These are phyloP conservation scores for Clitopilus hobsonii DNA, from an alignment of 768 basidiomycete genomes.

Conservation along the genomic window DNA sequence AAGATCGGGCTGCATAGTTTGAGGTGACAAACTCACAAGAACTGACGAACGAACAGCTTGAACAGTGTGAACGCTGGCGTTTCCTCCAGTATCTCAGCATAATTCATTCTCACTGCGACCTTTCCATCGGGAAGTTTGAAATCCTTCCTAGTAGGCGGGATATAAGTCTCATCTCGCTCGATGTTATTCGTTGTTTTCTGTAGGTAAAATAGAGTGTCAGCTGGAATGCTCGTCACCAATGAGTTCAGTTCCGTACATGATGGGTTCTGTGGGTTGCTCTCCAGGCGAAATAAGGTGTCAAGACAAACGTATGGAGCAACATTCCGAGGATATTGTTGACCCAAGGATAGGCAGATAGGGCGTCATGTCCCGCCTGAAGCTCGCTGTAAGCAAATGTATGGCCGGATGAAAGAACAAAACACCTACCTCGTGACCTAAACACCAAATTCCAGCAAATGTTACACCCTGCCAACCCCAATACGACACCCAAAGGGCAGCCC, in stretches of 20 bases:
- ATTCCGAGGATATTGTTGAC: slow-evolving; percentile 38
- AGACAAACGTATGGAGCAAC: slow-evolving; percentile 37
- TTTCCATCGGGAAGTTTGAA: slow-evolving; percentile 39
- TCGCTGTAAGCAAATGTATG: neutral
- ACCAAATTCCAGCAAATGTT: slow-evolving; percentile 39
- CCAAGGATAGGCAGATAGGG: slow-evolving; percentile 33
- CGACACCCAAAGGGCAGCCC: slow-evolving; percentile 31
- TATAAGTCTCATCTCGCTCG: slow-evolving; percentile 71
- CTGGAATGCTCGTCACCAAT: neutral
- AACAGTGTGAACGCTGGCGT: slow-evolving; percentile 47
- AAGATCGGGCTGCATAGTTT: neutral
- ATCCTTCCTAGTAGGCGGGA: slow-evolving; percentile 41
- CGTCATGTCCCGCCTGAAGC: slow-evolving; percentile 43
- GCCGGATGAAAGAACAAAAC: too few relatives aligned
- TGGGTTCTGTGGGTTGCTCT: slow-evolving; percentile 57
- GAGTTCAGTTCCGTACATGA: slow-evolving; percentile 43
- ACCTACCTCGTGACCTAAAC: slow-evolving; percentile 44
- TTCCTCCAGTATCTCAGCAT: slow-evolving; percentile 43
- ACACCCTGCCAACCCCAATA: slow-evolving; percentile 53
- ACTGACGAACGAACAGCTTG: slow-evolving; percentile 43
- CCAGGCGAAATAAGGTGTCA: slow-evolving; percentile 65
- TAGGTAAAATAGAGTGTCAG: neutral
- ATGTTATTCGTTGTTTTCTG: slow-evolving; percentile 47
- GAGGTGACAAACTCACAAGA: slow-evolving; percentile 30
- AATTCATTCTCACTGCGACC: slow-evolving; percentile 36